Evolutionary conservation across 305 asterid genomes (phyloP), one percentile per base, ranked within the genome.

Genomic region (Fraxinus xanthoxyloides): DNA sequence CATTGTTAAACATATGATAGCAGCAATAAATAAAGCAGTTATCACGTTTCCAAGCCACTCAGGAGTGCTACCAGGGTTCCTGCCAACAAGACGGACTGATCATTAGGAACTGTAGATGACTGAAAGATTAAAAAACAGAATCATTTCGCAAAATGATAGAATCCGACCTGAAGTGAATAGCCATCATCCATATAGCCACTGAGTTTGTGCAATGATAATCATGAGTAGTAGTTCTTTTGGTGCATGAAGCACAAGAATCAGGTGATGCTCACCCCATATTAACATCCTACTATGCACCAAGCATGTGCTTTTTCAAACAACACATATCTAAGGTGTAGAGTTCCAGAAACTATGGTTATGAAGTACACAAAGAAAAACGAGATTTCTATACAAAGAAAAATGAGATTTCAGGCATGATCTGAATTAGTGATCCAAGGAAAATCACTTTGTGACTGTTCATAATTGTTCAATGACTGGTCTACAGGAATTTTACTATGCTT

Each of bases 21-120:
- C 94, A 79, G 98, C 90, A 77, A 93, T 70, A 80, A 93, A 83
- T 76, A 90, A 5, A 19, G 98, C 98, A 83, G 95, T 36, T 61
- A 91, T 77, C 80, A 91, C 12, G 85, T 85, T 91, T 32, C 72
- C 88, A 81, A 93, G 77, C 97, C 97, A 94, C 34, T 94, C 98
- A 5, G 98, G 94, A 77, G 83, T 88, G 77, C 93, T 83, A 73
- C 99, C 99, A 40, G 98, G 99, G 83, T 85, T 92, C 90, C 98
- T 96, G 93, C 87, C 84, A 82, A 74, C 63, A 80, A 61, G 79
- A 36, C 79, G 88, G 36, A 70, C 82, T 79, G 72, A 48, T 24
- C 7, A 67, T 63, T 72, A 88, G 77, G 17, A 77, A 75, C 43
- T 59, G 35, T 28, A 19, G 65, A 82, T 74, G 24, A 79, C 28